Percentiles rank a stretch among this genome's conserved stretches.
Conservation (phyloP, 495 filamentous ascomycete species). For the Neurospora intermedia region DNA sequence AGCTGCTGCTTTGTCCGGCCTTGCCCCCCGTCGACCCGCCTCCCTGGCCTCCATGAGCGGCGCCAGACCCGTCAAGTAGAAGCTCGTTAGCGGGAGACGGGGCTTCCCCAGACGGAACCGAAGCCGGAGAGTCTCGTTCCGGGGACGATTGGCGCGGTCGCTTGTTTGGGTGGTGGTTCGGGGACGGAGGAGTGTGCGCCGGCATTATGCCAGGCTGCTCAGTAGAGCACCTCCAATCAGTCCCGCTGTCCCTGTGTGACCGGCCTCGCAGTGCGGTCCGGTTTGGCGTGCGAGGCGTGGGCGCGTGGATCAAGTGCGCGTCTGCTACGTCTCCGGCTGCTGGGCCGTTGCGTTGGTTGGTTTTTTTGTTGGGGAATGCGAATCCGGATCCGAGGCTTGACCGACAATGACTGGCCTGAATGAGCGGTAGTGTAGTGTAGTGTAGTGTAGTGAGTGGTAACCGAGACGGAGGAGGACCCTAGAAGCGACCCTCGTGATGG, state of each 20-base stretch:
- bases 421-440: not conserved
- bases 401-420: not conserved
- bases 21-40: constrained; percentile 17
- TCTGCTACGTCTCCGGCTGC: not conserved
- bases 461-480: not conserved
- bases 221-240: not conserved
- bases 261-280: not conserved
- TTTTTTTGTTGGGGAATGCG: not conserved
- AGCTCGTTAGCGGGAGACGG: constrained; percentile 27
- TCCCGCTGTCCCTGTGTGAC: not conserved
- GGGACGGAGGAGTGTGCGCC: constrained; percentile 32
- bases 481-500: not conserved
- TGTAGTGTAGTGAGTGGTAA: not conserved
- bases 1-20: constrained; percentile 44
- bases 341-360: not conserved
- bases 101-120: constrained; percentile 19
- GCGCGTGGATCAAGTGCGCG: not conserved
- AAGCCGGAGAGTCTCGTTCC: constrained; percentile 35
- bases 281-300: not conserved
- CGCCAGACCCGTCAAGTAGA: constrained; percentile 16
- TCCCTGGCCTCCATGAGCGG: constrained; percentile 1
- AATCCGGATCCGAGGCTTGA: not conserved
- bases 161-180: constrained; percentile 35
- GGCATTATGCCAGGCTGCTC: constrained; percentile 22
- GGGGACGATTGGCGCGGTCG: constrained; percentile 40